Conservation (phyloP, 495 filamentous ascomycete species). For the Neurospora cerealis region DNA sequence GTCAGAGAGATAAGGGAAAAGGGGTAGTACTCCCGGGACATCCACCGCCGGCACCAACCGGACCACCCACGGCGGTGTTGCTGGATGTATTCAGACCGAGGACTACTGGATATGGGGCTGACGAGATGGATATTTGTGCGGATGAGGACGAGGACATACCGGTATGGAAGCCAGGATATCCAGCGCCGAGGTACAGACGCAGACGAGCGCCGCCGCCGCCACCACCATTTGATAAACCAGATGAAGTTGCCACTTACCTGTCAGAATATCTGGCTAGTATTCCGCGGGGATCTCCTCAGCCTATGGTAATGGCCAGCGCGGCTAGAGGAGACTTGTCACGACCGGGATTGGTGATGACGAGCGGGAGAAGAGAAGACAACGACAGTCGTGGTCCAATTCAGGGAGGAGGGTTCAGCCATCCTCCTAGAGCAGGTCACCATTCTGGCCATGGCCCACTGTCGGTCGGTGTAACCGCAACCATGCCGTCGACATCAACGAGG, state of each 20-base stretch:
- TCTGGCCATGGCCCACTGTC: not conserved
- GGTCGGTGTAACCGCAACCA: not conserved
- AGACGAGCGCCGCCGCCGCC: constrained; percentile 7
- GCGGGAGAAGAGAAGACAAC: not conserved
- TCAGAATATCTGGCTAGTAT: constrained; percentile 4
- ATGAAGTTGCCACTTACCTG: constrained; percentile 4
- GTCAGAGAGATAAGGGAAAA: constrained; percentile 5
- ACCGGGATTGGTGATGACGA: not conserved
- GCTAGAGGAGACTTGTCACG: not conserved
- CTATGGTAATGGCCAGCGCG: not conserved
- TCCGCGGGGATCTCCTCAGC: constrained; percentile 6
- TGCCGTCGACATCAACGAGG: not conserved
- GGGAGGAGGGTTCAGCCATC: not conserved
- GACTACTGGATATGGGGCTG: not conserved
- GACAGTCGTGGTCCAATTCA: not conserved
- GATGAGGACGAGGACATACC: constrained; percentile 4
- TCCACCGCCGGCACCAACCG: not conserved
- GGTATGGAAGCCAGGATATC: not conserved
- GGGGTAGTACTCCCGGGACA: not conserved
- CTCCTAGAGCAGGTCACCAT: not conserved
- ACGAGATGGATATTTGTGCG: constrained; percentile 3
- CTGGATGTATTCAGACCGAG: not conserved
- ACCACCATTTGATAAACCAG: not conserved
- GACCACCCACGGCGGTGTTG: not conserved
- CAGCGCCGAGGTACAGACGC: constrained; percentile 9